Conservation (phyloP, 2,329 filamentous ascomycete genomes). For the Lojkania enalia region DNA sequence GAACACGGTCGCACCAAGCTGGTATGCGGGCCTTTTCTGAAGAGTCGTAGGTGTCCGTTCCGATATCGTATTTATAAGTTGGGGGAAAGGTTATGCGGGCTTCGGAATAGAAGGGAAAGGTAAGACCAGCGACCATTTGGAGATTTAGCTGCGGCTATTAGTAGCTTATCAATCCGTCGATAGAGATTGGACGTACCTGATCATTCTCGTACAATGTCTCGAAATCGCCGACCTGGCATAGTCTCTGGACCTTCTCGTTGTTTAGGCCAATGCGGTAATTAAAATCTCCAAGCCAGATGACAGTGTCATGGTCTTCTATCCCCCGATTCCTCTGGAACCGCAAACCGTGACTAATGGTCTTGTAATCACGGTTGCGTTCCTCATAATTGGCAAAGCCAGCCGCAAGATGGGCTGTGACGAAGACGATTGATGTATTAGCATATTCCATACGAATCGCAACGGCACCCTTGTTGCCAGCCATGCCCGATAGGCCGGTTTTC, state of each 20-base stretch:
- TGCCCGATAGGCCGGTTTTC: conserved; percentile 92
- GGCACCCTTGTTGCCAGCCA: conserved; percentile 97
- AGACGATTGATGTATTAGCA: conserved; percentile 88
- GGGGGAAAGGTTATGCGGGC: conserved; percentile 84
- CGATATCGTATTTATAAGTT: conserved; percentile 94
- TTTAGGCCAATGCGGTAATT: conserved; percentile 93
- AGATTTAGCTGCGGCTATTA: conserved; percentile 70
- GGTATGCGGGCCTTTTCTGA: conserved; percentile 95
- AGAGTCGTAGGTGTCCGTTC: conserved; percentile 85
- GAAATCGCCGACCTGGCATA: conserved; percentile 73
- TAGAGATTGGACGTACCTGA: conserved; percentile 60
- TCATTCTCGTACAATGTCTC: conserved; percentile 87
- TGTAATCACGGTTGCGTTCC: conserved; percentile 90
- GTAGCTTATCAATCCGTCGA: conserved; percentile 13
- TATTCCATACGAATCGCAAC: conserved; percentile 96
- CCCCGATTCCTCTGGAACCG: conserved; percentile 87
- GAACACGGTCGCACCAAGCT: conserved; percentile 93
- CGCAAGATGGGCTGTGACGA: conserved; percentile 94
- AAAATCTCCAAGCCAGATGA: conserved; percentile 94
- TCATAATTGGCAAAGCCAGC: conserved; percentile 97
- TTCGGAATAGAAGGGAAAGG: conserved; percentile 92
- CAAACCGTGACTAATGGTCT: conserved; percentile 82
- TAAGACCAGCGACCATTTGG: conserved; percentile 90
- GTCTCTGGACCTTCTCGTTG: conserved; percentile 73
- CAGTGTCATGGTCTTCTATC: conserved; percentile 88